Evolutionary conservation across 2,329 filamentous ascomycete species (phyloP).

Genomic region (Plectosphaerella plurivora): DNA sequence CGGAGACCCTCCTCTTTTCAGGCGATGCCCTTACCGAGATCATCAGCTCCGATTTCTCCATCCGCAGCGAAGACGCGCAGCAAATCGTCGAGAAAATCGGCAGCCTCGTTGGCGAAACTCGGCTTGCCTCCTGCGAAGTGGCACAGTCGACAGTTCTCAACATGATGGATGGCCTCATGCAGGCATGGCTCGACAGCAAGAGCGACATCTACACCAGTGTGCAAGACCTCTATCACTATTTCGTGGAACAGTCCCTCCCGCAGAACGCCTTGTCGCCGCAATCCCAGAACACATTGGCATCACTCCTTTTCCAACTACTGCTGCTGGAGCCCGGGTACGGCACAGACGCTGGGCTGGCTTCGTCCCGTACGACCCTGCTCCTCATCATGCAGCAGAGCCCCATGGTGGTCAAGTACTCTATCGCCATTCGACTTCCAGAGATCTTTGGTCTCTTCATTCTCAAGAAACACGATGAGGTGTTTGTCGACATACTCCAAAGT

Average conservation of each 20-base stretch:
- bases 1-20: constrained; percentile 51
- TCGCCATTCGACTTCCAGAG: constrained; percentile 63
- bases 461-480: constrained; percentile 76
- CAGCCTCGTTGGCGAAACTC: constrained; percentile 46
- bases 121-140: constrained; percentile 70
- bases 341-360: constrained; percentile 50
- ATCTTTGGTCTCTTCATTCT: constrained; percentile 83
- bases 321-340: constrained; percentile 64
- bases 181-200: constrained; percentile 57
- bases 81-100: constrained; percentile 47
- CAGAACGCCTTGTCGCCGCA: constrained; percentile 66
- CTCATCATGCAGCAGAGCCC: constrained; percentile 62
- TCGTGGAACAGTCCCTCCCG: constrained; percentile 62
- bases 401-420: constrained; percentile 69
- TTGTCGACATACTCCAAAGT: constrained; percentile 75
- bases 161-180: constrained; percentile 59
- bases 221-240: constrained; percentile 74
- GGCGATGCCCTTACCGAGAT: constrained; percentile 46
- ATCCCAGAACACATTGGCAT: constrained; percentile 62
- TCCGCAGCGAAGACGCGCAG: constrained; percentile 40
- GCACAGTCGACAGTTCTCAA: constrained; percentile 64
- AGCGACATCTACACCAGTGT: constrained; percentile 61
- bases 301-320: constrained; percentile 67
- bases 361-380: constrained; percentile 67
- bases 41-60: constrained; percentile 48